Conservation (phyloP, 192 early-diverging fungal species). For the Phlyctochytrium bullatum region DNA sequence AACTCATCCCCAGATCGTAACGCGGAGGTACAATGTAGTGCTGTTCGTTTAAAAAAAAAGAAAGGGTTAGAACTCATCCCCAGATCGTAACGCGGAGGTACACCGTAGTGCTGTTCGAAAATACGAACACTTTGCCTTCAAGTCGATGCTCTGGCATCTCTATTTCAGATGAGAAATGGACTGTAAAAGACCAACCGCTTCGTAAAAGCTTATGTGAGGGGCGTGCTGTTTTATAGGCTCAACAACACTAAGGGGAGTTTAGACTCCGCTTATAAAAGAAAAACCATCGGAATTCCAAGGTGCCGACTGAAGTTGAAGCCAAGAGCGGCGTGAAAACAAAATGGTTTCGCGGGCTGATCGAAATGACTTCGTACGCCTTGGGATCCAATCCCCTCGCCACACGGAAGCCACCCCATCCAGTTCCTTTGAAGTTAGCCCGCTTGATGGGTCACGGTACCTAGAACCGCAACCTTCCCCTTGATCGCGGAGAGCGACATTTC, state of each 20-base stretch:
- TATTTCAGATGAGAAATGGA: too few relatives aligned
- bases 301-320: constrained; percentile 68
- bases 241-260: not conserved
- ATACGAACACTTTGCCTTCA: constrained; percentile 34
- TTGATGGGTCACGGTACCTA: too few relatives aligned
- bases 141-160: constrained; percentile 49
- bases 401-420: constrained; percentile 62
- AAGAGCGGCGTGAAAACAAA: constrained; percentile 85
- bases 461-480: too few relatives aligned
- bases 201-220: constrained; percentile 51
- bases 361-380: constrained; percentile 55
- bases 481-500: too few relatives aligned
- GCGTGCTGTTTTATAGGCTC: constrained; percentile 15
- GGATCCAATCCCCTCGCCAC: constrained; percentile 69
- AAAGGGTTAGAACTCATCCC: too few relatives aligned
- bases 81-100: not conserved
- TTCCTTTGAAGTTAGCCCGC: too few relatives aligned
- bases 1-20: constrained; percentile 31
- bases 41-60: too few relatives aligned
- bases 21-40: constrained; percentile 10
- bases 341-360: constrained; percentile 81
- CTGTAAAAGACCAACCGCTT: constrained; percentile 39
- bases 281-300: constrained; percentile 75
- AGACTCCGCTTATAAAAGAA: not conserved
- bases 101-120: not conserved